phyloP scores from a whole-genome alignment of 1,284 basidiomycete species.

The Irpex lacteus region DNA sequence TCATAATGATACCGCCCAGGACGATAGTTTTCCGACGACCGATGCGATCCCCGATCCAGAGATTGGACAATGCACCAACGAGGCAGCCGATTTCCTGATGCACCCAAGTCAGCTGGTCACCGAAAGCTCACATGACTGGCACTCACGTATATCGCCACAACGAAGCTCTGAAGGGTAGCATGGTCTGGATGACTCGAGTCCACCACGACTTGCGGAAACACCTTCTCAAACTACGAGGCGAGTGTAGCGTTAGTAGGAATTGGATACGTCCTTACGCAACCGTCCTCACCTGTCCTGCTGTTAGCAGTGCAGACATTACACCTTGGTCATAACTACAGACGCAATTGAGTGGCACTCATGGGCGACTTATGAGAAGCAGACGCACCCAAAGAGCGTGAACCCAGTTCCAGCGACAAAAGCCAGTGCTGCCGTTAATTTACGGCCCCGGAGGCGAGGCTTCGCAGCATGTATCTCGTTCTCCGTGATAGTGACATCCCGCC shows the following conservation, averaged over 20 bases:
- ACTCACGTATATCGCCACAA: conserved; percentile 53
- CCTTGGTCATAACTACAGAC: conserved; percentile 56
- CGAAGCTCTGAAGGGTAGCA: conserved; percentile 52
- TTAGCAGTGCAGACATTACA: conserved; percentile 60
- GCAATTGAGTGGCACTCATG: neutral
- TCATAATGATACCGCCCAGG: conserved; percentile 55
- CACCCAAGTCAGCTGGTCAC: neutral
- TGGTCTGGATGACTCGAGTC: conserved; percentile 36
- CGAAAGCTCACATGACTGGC: conserved; percentile 6
- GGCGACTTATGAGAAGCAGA: conserved; percentile 2
- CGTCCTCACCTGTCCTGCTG: conserved; percentile 40
- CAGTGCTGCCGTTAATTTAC: conserved; percentile 40
- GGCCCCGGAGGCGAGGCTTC: conserved; percentile 38
- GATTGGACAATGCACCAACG: conserved; percentile 47
- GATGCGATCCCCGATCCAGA: conserved; percentile 53
- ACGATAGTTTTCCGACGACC: conserved; percentile 52
- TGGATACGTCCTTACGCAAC: neutral
- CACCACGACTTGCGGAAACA: conserved; percentile 46
- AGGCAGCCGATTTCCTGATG: conserved; percentile 53
- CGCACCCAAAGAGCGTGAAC: conserved; percentile 57
- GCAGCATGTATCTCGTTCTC: conserved; percentile 16
- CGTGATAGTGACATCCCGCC: conserved; percentile 4
- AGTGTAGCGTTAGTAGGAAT: conserved; percentile 1
- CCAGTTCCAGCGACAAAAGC: conserved; percentile 54
- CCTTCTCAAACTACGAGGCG: conserved; percentile 41